Base-by-base conservation (phyloP, 306 rosid genomes). In the Clitoria ternatea region DNA sequence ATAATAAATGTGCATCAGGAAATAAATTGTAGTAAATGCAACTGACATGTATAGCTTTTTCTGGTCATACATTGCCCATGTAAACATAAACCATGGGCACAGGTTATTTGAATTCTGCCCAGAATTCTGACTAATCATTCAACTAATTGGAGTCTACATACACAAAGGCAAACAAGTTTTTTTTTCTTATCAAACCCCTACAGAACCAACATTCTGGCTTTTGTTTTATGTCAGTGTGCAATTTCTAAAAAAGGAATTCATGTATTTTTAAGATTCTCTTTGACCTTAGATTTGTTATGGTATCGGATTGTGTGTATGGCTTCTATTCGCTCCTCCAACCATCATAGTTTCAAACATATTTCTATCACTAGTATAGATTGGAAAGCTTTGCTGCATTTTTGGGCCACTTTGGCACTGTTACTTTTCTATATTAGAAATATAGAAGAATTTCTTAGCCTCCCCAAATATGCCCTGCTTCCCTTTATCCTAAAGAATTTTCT, bases 301-400 rank as follows among this genome's bases (percentile, higher is more conserved):
- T 37, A 39, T 61, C 12, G 29, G 66, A 36, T 36, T 61, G 66
- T 35, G 49, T 36, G 20, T 12, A 36, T 37, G 33, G 49, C 10
- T 37, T 36, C 33, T 19, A 32, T 61, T 9, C 4, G 17, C 30
- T 35, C n/a, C n/a, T n/a, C n/a, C n/a, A n/a, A n/a, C n/a, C 23
- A 40, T 13, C 53, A 6, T 29, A 7, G 17, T 40, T 65, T 65
- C 37, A 27, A 65, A 8, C 45, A 19, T 32, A 32, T 32, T 67
- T 48, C 30, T 67, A 19, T 30, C 49, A 48, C 33, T 48, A 35
- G 32, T 17, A 67, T 69, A 53, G 64, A 23, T 37, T 70, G 64
- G 6, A 54, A 37, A 39, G 12, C n/a, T 37, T 15, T 39, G 26
- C 74, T 52, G 54, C 47, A 32, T 19, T 14, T 53, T 54, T 49